Evolutionary conservation across 306 rosid species (phyloP).

Genomic region (Cucurbita ficifolia): DNA sequence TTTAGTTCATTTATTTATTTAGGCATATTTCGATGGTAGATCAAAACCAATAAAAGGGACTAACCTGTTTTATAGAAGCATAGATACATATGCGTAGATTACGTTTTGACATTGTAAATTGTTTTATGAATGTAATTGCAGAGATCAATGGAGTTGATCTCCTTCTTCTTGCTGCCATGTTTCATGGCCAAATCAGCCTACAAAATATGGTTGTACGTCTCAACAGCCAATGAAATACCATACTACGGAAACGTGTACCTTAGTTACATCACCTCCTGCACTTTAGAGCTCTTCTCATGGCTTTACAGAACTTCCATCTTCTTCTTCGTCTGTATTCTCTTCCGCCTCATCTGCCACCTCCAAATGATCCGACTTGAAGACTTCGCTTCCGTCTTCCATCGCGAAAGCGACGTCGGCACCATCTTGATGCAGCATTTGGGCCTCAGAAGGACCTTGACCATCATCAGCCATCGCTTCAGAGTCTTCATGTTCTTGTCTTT

Average conservation of each 20-base stretch:
- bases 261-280: constrained; percentile 31
- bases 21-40: no score
- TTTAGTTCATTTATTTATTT: no score
- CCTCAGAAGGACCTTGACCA: constrained; percentile 38
- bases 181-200: constrained; percentile 45
- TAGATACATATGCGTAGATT: no score
- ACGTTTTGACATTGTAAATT: no score
- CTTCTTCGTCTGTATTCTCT: constrained; percentile 68
- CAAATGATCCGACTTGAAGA: constrained; percentile 60
- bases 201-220: constrained; percentile 79
- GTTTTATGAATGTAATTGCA: constrained; percentile 22
- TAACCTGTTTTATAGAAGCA: no score
- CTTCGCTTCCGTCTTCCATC: constrained; percentile 43
- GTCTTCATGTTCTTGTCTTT: constrained; percentile 50
- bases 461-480: constrained; percentile 77
- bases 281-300: constrained; percentile 76
- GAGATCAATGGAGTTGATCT: constrained; percentile 49
- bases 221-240: constrained; percentile 55
- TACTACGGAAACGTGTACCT: constrained; percentile 38
- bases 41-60: no score
- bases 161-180: constrained; percentile 40
- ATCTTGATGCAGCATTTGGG: constrained; percentile 58
- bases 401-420: constrained; percentile 47
- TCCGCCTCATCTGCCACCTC: constrained; percentile 53
- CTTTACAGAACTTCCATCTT: constrained; percentile 64